Evolutionary conservation across 495 filamentous ascomycete species (phyloP).

Genomic region (Podospora conica): DNA sequence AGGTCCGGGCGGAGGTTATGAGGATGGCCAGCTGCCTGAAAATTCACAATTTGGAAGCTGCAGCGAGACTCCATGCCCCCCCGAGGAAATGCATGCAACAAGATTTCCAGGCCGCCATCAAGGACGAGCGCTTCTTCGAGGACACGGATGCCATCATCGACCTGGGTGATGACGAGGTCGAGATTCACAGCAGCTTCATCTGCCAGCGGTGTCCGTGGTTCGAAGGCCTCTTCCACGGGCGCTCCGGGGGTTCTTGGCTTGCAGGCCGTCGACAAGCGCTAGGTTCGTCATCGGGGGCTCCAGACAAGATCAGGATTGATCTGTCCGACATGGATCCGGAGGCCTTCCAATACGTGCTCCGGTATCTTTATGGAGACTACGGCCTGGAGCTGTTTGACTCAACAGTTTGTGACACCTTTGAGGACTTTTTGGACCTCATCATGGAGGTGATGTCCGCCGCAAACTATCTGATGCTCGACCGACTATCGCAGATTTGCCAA

Average conservation of each 20-base stretch:
- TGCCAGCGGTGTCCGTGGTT: constrained; percentile 91
- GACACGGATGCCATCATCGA: constrained; percentile 72
- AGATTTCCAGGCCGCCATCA: constrained; percentile 62
- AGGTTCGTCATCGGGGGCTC: constrained; percentile 23
- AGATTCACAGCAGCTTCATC: constrained; percentile 69
- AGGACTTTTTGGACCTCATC: constrained; percentile 81
- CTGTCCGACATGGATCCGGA: constrained; percentile 68
- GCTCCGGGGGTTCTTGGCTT: constrained; percentile 78
- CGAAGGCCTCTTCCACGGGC: constrained; percentile 77
- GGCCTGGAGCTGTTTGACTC: constrained; percentile 78
- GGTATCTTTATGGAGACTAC: constrained; percentile 76
- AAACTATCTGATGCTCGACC: constrained; percentile 92
- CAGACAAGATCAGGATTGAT: constrained; percentile 61
- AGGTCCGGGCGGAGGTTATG: constrained; percentile 78
- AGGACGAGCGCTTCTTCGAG: constrained; percentile 61
- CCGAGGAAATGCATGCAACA: constrained; percentile 55
- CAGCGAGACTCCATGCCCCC: constrained; percentile 64
- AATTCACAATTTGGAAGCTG: constrained; percentile 61
- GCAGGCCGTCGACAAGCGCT: constrained; percentile 51
- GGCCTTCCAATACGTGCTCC: constrained; percentile 73
- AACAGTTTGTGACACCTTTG: constrained; percentile 60
- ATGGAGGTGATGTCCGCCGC: constrained; percentile 86
- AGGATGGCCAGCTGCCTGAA: constrained; percentile 61
- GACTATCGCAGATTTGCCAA: constrained; percentile 85
- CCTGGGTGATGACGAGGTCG: constrained; percentile 58